These are phyloP conservation scores for Albizia julibrissin DNA, from an alignment of 306 rosid species.

Conservation along the genomic window DNA sequence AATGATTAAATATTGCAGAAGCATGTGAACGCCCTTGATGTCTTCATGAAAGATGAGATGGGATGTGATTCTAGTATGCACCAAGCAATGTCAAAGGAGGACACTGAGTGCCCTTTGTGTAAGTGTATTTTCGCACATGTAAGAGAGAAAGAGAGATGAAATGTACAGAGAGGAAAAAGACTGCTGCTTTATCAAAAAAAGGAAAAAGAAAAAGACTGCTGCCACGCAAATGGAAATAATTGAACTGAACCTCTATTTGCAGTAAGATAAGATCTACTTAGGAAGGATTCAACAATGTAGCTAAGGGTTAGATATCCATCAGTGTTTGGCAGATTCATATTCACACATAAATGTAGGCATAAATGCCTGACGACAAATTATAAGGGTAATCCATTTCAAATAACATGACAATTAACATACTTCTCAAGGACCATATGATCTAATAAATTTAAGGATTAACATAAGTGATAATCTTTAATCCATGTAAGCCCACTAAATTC, in stretches of 20 bases:
- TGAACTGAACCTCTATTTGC: neutral
- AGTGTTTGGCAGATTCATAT: neutral
- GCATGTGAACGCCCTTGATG: neutral
- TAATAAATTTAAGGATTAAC: neutral
- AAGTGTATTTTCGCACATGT: neutral
- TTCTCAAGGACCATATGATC: neutral
- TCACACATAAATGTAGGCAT: neutral
- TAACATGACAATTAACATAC: neutral
- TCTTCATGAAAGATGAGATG: conserved; percentile 11
- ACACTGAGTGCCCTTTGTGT: neutral
- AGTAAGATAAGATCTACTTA: neutral
- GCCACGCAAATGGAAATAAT: neutral
- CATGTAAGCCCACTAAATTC: neutral
- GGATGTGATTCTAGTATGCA: conserved; percentile 21
- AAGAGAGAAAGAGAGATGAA: neutral
- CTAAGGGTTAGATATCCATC: neutral
- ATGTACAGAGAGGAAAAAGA: neutral
- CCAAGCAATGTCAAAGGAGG: conserved; percentile 17
- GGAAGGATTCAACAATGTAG: neutral
- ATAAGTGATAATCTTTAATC: neutral
- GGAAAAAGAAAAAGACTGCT: neutral
- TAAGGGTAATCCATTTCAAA: neutral
- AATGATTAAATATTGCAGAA: conserved; percentile 28
- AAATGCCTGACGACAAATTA: neutral
- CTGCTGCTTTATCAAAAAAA: neutral